Conservation (phyloP, 139 green algal species). For the Chlorokybus atmophyticus region DNA sequence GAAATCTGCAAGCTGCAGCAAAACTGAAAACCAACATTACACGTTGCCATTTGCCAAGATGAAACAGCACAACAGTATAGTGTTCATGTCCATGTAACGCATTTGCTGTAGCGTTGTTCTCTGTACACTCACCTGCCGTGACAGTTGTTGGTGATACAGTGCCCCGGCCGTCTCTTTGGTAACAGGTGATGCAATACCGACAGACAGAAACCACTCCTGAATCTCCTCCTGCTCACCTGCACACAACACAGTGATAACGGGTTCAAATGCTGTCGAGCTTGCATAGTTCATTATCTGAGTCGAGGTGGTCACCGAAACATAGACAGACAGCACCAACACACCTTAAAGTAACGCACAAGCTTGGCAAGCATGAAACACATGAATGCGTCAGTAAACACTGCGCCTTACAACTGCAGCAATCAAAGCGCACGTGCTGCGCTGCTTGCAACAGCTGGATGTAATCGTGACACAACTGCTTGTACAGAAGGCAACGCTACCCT, state of each 20-base stretch:
- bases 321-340: not conserved
- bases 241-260: too few relatives aligned
- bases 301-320: conserved; percentile 14
- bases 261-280: too few relatives aligned
- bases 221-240: conserved; percentile 46
- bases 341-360: not conserved
- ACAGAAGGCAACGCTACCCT: too few relatives aligned
- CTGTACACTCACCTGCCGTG: conserved; percentile 40
- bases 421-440: not conserved
- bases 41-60: conserved; percentile 5
- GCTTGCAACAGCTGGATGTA: not conserved
- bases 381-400: too few relatives aligned
- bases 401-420: too few relatives aligned
- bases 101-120: too few relatives aligned
- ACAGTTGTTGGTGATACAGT: conserved; percentile 71
- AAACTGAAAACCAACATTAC: conserved; percentile 6
- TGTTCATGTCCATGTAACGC: too few relatives aligned
- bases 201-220: conserved; percentile 53
- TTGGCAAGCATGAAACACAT: too few relatives aligned
- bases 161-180: conserved; percentile 65
- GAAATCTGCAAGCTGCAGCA: conserved; percentile 65
- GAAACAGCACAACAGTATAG: not conserved
- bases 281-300: too few relatives aligned
- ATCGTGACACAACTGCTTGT: too few relatives aligned
- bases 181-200: conserved; percentile 79